Evolutionary conservation across 768 basidiomycete genomes (phyloP).

Genomic region (Termitomyces sp.): DNA sequence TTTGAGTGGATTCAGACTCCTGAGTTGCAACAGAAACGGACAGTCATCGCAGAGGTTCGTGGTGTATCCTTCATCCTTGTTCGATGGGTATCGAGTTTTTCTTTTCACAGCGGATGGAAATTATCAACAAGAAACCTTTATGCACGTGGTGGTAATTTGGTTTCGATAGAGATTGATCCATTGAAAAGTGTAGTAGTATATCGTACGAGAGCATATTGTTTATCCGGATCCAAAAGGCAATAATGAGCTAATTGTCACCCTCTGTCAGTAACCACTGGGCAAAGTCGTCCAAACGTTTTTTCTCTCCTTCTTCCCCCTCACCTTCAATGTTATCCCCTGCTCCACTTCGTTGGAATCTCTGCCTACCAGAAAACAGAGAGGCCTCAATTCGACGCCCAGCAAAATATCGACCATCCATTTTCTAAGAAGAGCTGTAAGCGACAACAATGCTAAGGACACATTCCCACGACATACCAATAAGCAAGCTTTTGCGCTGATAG

Average conservation of each 20-base stretch:
- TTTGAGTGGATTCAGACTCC: conserved; percentile 46
- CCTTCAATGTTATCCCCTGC: conserved; percentile 58
- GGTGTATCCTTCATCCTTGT: not conserved
- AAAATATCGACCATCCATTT: conserved; percentile 94
- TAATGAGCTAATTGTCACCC: conserved; percentile 46
- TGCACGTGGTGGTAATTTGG: conserved; percentile 63
- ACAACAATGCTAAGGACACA: not conserved
- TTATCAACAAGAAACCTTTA: conserved; percentile 62
- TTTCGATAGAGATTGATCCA: conserved; percentile 14
- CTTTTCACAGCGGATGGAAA: conserved; percentile 62
- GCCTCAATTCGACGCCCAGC: conserved; percentile 82
- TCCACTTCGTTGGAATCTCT: conserved; percentile 77
- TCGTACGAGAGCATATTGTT: conserved; percentile 14
- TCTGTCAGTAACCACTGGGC: conserved; percentile 84
- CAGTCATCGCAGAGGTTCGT: conserved; percentile 68
- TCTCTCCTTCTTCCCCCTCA: conserved; percentile 72
- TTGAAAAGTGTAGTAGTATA: conserved; percentile 20
- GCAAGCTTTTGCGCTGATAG: conserved; percentile 91
- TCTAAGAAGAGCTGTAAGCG: conserved; percentile 39
- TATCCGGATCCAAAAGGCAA: not conserved
- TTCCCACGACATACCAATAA: conserved; percentile 56
- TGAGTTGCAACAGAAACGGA: conserved; percentile 44
- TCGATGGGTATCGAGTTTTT: not conserved
- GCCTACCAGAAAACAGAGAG: conserved; percentile 74
- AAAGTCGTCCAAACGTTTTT: conserved; percentile 83